A percentile compares a stretch with the other conserved stretches of the same genome.
phyloP scores from a whole-genome alignment of 2,329 filamentous ascomycete genomes.

The Seiridium cupressi region DNA sequence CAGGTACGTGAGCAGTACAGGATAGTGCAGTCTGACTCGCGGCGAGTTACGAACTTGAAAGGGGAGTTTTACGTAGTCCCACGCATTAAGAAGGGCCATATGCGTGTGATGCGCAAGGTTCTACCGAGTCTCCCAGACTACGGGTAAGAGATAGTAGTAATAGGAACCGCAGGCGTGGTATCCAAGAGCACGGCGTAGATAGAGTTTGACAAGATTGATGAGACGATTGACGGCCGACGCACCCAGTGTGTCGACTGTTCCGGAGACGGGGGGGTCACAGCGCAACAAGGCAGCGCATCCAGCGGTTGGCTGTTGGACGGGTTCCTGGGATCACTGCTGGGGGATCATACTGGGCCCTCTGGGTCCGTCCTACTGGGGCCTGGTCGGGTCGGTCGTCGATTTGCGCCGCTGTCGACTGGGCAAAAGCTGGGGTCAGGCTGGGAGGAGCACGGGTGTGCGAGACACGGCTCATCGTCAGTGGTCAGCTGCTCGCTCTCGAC shows the following conservation, averaged over 20 bases:
- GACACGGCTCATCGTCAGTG: slow-evolving; percentile 4
- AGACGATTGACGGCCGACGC: neutral
- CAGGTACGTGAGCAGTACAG: neutral
- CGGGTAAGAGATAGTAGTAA: neutral
- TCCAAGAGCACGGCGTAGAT: neutral
- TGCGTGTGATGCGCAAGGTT: neutral
- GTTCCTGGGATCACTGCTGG: neutral
- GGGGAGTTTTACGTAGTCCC: slow-evolving; percentile 1
- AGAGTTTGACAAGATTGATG: slow-evolving; percentile 1
- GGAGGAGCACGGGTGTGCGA: neutral
- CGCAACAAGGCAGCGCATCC: slow-evolving; percentile 1
- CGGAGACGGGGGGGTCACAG: neutral
- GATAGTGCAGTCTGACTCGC: slow-evolving; percentile 3
- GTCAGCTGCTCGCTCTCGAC: neutral
- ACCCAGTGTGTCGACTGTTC: neutral
- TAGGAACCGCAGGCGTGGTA: neutral
- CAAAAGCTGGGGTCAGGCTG: slow-evolving; percentile 4
- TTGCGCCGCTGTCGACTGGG: neutral
- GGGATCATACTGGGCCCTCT: too few species aligned
- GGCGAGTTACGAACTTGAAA: neutral
- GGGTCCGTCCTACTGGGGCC: too few species aligned
- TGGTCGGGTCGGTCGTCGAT: neutral
- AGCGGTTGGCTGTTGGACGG: slow-evolving; percentile 2
- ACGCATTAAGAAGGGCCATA: neutral
- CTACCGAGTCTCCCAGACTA: neutral